Base-by-base conservation (phyloP, 1,284 basidiomycete genomes). In the Sporisorium scitamineum region DNA sequence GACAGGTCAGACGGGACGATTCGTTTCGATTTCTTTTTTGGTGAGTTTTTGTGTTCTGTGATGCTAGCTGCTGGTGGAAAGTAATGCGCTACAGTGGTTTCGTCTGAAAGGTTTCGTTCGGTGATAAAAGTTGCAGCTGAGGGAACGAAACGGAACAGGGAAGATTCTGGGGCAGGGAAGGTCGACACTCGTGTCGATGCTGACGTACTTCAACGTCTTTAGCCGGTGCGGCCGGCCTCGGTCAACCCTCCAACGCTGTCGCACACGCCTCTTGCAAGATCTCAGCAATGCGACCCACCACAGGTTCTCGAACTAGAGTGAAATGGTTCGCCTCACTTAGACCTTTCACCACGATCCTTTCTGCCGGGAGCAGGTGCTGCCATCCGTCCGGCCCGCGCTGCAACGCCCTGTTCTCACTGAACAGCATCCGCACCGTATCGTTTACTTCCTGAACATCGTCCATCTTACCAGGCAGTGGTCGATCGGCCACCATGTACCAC, bases 401-500 rank as follows among this genome's bases (percentile, higher is more conserved):
- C 5, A 20, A 34, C 2, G 58, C 57, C 7, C 76, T 39, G 11
- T 45, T 50, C 1, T 47, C 0, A 3, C 41, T 24, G 39, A 76
- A 67, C 6, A 78, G 54, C 76, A 73, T 76, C 24, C 47, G n/a
- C 2, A 78, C 70, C 14, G 76, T 76, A 14, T 57, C 55, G 45
- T 75, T 75, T 13, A 55, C 32, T n/a, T 62, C 60, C n/a, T 53
- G 26, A 3, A 78, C 41, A 37, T 69, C 72, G 13, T 60, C 60
- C 3, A 56, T 54, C 6, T 55, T 55, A 13, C 71, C 71, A 0
- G 65, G 65, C 24, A 78, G 39, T 8, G 42, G 24, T 6, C 57
- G n/a, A 20, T 65, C 47, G 3, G 76, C 66, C 0, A 70, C 68
- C 5, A 78, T 41, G 42, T 68, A 70, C 45, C 61, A 61, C 29